Evolutionary conservation across 352 stramenopile genomes (phyloP), one percentile per base, ranked within the genome.

Genomic region (Phytopythium montanum): DNA sequence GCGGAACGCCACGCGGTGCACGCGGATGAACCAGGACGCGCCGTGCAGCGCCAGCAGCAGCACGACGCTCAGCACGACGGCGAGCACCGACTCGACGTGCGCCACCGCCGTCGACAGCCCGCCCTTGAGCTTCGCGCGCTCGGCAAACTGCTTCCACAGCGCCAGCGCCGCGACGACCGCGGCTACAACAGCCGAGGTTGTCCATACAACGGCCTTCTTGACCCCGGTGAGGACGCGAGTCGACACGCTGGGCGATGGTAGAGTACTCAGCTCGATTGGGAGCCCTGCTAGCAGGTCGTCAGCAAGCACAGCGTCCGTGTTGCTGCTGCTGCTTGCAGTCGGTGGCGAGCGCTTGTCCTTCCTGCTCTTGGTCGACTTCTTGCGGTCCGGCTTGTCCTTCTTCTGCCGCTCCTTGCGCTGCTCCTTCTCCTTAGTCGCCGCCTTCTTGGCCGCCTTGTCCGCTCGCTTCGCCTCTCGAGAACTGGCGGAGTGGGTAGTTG

Each of bases 1-100:
- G 7, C 82, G 82, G 61, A 94, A 91, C n/a, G 84, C 84, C 0
- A 93, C 73, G 9, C 83, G 82, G 61, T 95, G 86, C 36, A 95
- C 73, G 26, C 73, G 81, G 50, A 95, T 82, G 57, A 92, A 89
- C 69, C 80, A 92, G 29, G 84, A 90, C 18, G 75, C 75, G 8
- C 75, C 76, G 29, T 92, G 84, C 41, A 91, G 64, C 26, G 75
- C 90, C 10, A 92, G 61, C 19, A 92, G 60, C 19, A 95, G 52
- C 25, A 87, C 48, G 33, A 92, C 72, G 49, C 78, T 92, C 52
- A 90, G 81, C 14, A 86, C 63, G 16, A 91, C 74, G 3, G 81
- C 72, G 9, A 88, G 45, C 53, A 92, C 71, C 2, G 82, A 88
- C 53, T 92, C 76, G 4, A 90, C 38, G n/a, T 90, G 81, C 18